Evolutionary conservation across 2,329 filamentous ascomycete genomes (phyloP).

Genomic region (Verticillium nonalfalfae): DNA sequence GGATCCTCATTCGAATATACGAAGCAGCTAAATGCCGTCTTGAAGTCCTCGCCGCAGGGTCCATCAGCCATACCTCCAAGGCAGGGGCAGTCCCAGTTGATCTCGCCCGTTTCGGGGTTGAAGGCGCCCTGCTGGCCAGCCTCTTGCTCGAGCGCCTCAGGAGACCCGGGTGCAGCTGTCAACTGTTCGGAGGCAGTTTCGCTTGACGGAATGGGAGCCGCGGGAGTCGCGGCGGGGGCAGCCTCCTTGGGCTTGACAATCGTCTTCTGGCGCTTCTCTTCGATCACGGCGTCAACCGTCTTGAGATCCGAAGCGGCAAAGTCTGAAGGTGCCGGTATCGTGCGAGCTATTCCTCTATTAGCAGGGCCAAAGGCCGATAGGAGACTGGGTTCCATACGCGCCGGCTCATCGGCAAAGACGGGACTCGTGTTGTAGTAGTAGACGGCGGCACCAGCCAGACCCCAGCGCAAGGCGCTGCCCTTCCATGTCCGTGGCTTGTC

Average conservation of each 20-base stretch:
- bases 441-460: slow-evolving; percentile 65
- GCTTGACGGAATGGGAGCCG: slow-evolving; percentile 16
- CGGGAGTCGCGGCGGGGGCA: slow-evolving; percentile 14
- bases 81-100: slow-evolving; percentile 99
- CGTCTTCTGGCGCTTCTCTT: slow-evolving; percentile 52
- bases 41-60: slow-evolving; percentile 93
- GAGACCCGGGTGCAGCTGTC: slow-evolving; percentile 25
- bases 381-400: slow-evolving; percentile 48
- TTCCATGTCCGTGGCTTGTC: slow-evolving; percentile 77
- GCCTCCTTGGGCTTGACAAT: slow-evolving; percentile 23
- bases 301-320: slow-evolving; percentile 52
- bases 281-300: slow-evolving; percentile 62
- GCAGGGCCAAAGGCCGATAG: neutral
- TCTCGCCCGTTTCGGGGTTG: slow-evolving; percentile 97
- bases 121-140: slow-evolving; percentile 86
- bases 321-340: slow-evolving; percentile 36
- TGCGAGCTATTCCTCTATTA: slow-evolving; percentile 17
- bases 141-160: slow-evolving; percentile 65
- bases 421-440: slow-evolving; percentile 95
- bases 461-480: slow-evolving; percentile 66
- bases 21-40: slow-evolving; percentile 94
- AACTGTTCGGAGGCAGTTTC: slow-evolving; percentile 11
- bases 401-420: slow-evolving; percentile 77
- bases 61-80: slow-evolving; percentile 95
- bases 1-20: slow-evolving; percentile 92